These are phyloP conservation scores for Aeminium ludgeri DNA, from an alignment of 495 filamentous ascomycete species.

Conservation along the genomic window DNA sequence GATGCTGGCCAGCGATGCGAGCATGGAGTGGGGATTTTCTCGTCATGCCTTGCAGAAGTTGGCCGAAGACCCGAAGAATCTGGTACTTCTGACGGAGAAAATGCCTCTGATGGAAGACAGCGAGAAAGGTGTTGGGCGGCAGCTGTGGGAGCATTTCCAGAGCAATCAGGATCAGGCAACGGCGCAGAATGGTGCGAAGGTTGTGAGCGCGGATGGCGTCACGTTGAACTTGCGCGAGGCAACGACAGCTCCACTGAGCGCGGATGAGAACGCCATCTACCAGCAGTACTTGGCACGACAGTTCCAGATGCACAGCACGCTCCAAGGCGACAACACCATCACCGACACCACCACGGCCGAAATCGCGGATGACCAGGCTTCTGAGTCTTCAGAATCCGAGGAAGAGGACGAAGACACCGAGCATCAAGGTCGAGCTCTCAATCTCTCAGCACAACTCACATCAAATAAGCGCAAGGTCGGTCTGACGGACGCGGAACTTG, in stretches of 20 bases:
- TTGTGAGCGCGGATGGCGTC: conserved; percentile 45
- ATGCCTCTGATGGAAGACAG: conserved; percentile 1
- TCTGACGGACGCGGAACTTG: conserved; percentile 68
- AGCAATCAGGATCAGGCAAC: conserved; percentile 1
- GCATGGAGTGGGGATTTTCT: conserved; percentile 90
- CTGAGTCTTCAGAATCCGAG: conserved; percentile 45
- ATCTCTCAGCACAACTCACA: conserved; percentile 57
- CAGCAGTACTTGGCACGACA: conserved; percentile 80
- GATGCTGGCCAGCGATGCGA: conserved; percentile 78
- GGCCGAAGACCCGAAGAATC: conserved; percentile 56
- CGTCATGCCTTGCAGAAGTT: conserved; percentile 63
- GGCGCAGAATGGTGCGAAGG: conserved; percentile 5
- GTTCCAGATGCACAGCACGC: conserved; percentile 58
- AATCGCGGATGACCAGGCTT: conserved; percentile 55
- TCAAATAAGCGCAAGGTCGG: conserved; percentile 62
- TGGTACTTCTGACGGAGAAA: conserved; percentile 68
- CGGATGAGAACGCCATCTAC: conserved; percentile 59
- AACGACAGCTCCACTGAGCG: conserved; percentile 46
- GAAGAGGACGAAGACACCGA: conserved; percentile 72
- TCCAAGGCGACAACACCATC: conserved; percentile 47
- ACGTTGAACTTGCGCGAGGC: conserved; percentile 42
- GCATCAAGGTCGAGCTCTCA: conserved; percentile 81
- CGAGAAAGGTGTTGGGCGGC: conserved; percentile 17
- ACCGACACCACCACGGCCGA: conserved; percentile 55
- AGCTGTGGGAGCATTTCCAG: conserved; percentile 24